Evolutionary conservation across 371 early-diverging fungal genomes (phyloP), one percentile per base, ranked within the genome.

Genomic region (Gilbertella persicaria): DNA sequence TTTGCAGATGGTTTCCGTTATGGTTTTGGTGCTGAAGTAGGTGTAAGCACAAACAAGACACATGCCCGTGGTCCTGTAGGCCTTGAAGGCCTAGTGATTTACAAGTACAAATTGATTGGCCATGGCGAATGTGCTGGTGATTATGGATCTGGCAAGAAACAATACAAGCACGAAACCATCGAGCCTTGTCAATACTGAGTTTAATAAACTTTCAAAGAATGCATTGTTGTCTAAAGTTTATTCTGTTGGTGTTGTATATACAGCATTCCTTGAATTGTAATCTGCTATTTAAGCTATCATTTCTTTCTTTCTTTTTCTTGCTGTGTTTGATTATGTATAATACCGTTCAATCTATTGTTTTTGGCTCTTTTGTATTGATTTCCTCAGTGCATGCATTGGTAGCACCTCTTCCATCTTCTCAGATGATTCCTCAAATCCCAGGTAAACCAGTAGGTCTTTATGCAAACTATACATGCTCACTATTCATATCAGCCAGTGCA

Each of bases 1-100:
- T 97, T 98, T 71, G 95, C 98, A 21, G 98, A 98, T 69, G 98
- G 98, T 4, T 98, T 97, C 86, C 83, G 98, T 40, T 98, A 95
- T 69, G 96, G 96, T 6, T 97, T 97, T 71, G 97, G 98, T 29
- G 92, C 96, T 1, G 98, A 97, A 76, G 93, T 98, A 41, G 97
- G 97, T 29, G 95, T 90, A 10, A 91, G 91, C 57, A 98, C 98
- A 33, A 98, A 96, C 84, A 97, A 97, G 79, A 97, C 96, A 0
- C 98, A 98, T 69, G 96, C 97, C 9, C 85, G 98, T 53, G 98
- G 98, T 1, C 98, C 98, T 5, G 98, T 97, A 10, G 98, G 97
- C 0, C 71, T 98, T 44, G 97, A 97, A 67, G 97, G 98, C 2
- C 66, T 98, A 53, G 89, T 96, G 14, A 96, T 96, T 49, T 98